phyloP scores from a whole-genome alignment of 306 rosid species.

The Ziziphus jujuba region DNA sequence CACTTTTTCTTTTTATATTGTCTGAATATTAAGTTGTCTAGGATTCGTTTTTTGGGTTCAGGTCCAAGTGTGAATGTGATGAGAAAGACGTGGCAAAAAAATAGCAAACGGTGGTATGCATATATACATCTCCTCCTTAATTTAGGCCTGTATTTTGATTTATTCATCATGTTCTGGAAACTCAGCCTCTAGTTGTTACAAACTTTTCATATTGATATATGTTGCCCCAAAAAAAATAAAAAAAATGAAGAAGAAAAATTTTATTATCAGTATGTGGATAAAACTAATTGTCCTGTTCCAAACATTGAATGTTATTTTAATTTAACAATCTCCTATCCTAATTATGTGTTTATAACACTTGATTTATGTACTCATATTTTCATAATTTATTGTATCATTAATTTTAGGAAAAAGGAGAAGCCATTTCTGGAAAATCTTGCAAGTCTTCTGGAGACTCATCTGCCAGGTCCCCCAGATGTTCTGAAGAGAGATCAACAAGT shows the following conservation, averaged over 20 bases:
- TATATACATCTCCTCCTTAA: neutral
- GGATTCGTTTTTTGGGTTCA: conserved; percentile 42
- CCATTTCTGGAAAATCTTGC: conserved; percentile 35
- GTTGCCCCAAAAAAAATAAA: too few species aligned
- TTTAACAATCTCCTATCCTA: neutral
- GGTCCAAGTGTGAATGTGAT: conserved; percentile 24
- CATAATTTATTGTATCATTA: neutral
- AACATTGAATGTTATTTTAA: neutral
- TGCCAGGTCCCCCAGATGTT: conserved; percentile 26
- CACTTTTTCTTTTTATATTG: neutral
- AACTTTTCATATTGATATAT: too few species aligned
- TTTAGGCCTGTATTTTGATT: neutral
- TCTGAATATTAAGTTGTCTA: conserved; percentile 23
- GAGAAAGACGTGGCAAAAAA: conserved; percentile 35
- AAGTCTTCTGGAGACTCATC: conserved; percentile 27
- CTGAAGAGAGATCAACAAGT: conserved; percentile 30
- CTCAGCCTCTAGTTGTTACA: too few species aligned
- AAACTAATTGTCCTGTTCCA: neutral
- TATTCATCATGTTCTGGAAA: neutral
- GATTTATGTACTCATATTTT: neutral
- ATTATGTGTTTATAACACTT: neutral
- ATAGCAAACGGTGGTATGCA: conserved; percentile 34
- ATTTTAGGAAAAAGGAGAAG: conserved; percentile 21
- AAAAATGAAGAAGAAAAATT: too few species aligned
- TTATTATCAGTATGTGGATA: neutral